phyloP scores from a whole-genome alignment of 2,329 filamentous ascomycete genomes.

The Xylariaceae sp. region DNA sequence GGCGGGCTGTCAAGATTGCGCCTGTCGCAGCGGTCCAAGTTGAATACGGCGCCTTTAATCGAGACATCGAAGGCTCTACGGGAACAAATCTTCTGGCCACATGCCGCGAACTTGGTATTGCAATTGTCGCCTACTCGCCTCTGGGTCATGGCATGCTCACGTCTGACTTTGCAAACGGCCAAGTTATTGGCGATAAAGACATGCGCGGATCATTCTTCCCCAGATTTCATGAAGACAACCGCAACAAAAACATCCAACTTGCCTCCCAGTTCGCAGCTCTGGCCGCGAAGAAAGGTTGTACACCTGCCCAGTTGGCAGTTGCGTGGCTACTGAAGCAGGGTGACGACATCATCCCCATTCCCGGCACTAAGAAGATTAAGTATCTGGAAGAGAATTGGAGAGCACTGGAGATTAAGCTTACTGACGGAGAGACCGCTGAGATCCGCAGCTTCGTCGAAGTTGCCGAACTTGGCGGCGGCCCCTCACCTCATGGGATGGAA shows the following conservation, averaged over 20 bases:
- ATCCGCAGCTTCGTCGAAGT: slow-evolving; percentile 15
- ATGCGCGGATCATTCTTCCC: slow-evolving; percentile 26
- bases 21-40: slow-evolving; percentile 52
- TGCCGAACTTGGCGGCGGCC: not conserved
- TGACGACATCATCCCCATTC: slow-evolving; percentile 38
- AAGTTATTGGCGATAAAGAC: slow-evolving; percentile 1
- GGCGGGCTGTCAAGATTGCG: slow-evolving; percentile 46
- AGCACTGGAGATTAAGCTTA: slow-evolving; percentile 20
- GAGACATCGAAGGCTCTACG: slow-evolving; percentile 44
- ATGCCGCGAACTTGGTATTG: slow-evolving; percentile 46
- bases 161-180: slow-evolving; percentile 35
- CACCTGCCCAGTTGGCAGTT: slow-evolving; percentile 51
- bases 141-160: slow-evolving; percentile 41
- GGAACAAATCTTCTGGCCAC: slow-evolving; percentile 40
- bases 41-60: slow-evolving; percentile 48
- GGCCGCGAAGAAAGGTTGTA: slow-evolving; percentile 36
- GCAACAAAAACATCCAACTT: slow-evolving; percentile 44
- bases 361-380: slow-evolving; percentile 33
- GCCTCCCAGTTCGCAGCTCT: slow-evolving; percentile 26
- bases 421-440: slow-evolving; percentile 23
- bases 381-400: slow-evolving; percentile 34
- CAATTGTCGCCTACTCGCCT: slow-evolving; percentile 41
- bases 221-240: slow-evolving; percentile 44
- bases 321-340: slow-evolving; percentile 54
- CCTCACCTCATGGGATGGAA: too few species aligned